Percentiles rank a stretch among this genome's conserved stretches.
Evolutionary conservation across 139 green algal genomes (phyloP).

Genomic region (Medakamo hakoo): DNA sequence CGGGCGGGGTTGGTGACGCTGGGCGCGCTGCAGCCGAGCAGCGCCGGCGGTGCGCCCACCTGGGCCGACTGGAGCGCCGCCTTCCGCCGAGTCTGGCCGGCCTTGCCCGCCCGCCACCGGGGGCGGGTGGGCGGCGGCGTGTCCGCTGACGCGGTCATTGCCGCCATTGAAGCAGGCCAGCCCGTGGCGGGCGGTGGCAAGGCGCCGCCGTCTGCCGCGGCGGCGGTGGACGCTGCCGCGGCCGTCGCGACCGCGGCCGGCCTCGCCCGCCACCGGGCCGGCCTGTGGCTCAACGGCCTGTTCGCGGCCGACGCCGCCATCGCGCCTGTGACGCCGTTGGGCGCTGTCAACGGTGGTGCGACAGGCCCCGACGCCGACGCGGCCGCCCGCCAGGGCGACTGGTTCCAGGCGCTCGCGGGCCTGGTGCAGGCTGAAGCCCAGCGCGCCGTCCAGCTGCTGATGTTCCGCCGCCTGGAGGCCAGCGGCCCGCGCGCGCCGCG

Average conservation of each 20-base stretch:
- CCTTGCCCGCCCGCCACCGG: not conserved
- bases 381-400: not conserved
- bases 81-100: too few relatives aligned
- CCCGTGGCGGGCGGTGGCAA: not conserved
- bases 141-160: not conserved
- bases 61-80: not conserved
- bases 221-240: not conserved
- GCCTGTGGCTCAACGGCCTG: conserved; percentile 25
- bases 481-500: too few relatives aligned
- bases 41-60: conserved; percentile 8
- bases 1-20: not conserved
- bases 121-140: not conserved
- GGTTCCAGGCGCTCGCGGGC: conserved; percentile 12
- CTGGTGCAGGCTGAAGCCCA: too few relatives aligned
- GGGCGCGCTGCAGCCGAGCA: not conserved
- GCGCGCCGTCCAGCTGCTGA: too few relatives aligned
- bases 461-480: too few relatives aligned
- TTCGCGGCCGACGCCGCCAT: too few relatives aligned
- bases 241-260: not conserved
- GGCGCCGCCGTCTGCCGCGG: not conserved
- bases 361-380: not conserved
- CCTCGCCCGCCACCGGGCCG: not conserved
- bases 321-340: too few relatives aligned
- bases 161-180: not conserved
- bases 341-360: not conserved